phyloP scores from a whole-genome alignment of 805 yeast genomes.

The Kuraishia capsulata region DNA sequence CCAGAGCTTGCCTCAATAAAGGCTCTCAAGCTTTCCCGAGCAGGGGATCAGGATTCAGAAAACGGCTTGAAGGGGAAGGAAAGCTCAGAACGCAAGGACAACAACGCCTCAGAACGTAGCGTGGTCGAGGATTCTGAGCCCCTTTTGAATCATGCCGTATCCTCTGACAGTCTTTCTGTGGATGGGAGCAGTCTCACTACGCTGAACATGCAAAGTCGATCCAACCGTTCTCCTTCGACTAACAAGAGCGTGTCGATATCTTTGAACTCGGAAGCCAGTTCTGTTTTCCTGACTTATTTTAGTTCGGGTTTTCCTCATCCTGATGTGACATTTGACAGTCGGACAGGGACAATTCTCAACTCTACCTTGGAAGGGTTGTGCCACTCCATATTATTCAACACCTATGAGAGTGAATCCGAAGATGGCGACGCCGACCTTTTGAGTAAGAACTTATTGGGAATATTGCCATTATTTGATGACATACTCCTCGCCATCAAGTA shows the following conservation, averaged over 20 bases:
- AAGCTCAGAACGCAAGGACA: neutral
- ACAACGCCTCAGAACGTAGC: too few species aligned
- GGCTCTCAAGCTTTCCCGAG: slow-evolving; percentile 14
- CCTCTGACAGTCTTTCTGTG: neutral
- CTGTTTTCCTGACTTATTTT: slow-evolving; percentile 15
- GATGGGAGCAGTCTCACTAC: neutral
- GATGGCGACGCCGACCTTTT: slow-evolving; percentile 15
- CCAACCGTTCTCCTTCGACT: neutral
- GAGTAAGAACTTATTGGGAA: slow-evolving; percentile 32
- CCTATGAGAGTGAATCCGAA: slow-evolving; percentile 22
- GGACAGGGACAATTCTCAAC: slow-evolving; percentile 32
- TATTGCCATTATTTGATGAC: slow-evolving; percentile 49
- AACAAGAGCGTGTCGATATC: neutral
- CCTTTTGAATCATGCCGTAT: neutral
- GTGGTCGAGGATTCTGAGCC: neutral
- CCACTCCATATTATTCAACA: slow-evolving; percentile 59
- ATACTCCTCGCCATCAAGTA: slow-evolving; percentile 31
- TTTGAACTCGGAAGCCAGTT: neutral
- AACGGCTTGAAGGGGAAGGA: neutral
- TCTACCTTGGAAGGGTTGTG: slow-evolving; percentile 68
- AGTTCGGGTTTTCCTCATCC: slow-evolving; percentile 54
- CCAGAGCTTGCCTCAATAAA: slow-evolving; percentile 31
- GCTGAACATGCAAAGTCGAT: neutral
- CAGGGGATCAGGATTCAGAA: neutral
- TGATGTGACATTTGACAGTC: slow-evolving; percentile 39